Evolutionary conservation across 2,329 filamentous ascomycete species (phyloP), one percentile per base, ranked within the genome.

Genomic region (Fusarium phyllophilum): DNA sequence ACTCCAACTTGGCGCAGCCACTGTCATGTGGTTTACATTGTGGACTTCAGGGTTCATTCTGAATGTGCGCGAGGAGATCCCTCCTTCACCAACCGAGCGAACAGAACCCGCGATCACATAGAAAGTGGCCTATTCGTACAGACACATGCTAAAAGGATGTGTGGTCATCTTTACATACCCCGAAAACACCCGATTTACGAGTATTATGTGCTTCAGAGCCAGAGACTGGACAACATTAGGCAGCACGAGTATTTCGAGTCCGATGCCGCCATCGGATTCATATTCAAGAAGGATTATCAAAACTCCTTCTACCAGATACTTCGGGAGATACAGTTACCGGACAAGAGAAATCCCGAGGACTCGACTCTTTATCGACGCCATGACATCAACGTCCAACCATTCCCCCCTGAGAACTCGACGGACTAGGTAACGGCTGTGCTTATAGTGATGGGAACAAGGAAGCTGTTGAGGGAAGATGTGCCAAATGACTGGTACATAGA

Each of bases 401-500:
- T 55, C 13, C 55, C 68, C 18, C 69, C 51, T 29, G 26, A 26
- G 51, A 52, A 74, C 52, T 75, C 76, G 38, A 63, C 66, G 42
- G 76, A 70, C 34, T 78, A 71, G 76, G 75, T 61, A 54, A 68
- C 70, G 51, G 54, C 62, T 38, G 49, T 78, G 51, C 52, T 75
- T 56, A 60, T 68, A 46, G 48, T 39, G 26, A 58, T 78, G 59
- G 64, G 66, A 46, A 66, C 45, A 22, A 51, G 36, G 45, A 44
- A 49, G 7, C 41, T 77, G 13, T 44, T 78, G 60, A 67, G 75
- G 20, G 74, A 75, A 24, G 56, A 73, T 18, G 70, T 71, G 20
- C 72, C 76, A 3, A 31, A 51, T 6, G 76, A 75, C 33, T 78
- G 76, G 75, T 75, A 77, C 58, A 65, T 78, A 34, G 76, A 77